These are phyloP conservation scores for Pycnococcus provasolii DNA, from an alignment of 139 green algal genomes.

Conservation along the genomic window DNA sequence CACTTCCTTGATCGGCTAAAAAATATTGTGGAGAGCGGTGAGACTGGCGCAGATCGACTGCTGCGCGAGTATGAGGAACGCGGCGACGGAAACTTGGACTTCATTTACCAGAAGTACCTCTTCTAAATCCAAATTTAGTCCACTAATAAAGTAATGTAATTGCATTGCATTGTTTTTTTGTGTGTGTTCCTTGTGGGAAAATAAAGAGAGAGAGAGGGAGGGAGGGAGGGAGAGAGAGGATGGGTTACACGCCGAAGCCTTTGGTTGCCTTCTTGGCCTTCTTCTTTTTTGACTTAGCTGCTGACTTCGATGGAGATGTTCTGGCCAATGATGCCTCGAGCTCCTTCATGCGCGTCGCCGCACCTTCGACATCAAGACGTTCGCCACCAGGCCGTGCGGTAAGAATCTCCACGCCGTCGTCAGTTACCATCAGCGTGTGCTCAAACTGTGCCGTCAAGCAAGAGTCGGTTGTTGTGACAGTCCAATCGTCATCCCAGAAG, in stretches of 20 bases:
- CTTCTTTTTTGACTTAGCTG: too few relatives aligned
- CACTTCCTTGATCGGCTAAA: slow-evolving; percentile 67
- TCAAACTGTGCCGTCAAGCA: slow-evolving; percentile 80
- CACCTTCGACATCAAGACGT: too few relatives aligned
- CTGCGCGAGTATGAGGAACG: slow-evolving; percentile 55
- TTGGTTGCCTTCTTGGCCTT: too few relatives aligned
- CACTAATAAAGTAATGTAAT: too few relatives aligned
- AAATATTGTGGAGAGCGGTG: slow-evolving; percentile 39
- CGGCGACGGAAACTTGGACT: slow-evolving; percentile 55
- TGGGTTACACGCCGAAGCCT: too few relatives aligned
- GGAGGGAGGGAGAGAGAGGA: too few relatives aligned
- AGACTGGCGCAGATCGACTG: slow-evolving; percentile 50
- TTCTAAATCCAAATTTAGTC: slow-evolving; percentile 29
- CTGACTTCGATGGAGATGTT: too few relatives aligned
- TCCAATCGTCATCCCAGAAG: slow-evolving; percentile 90
- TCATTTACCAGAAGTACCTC: slow-evolving; percentile 48
- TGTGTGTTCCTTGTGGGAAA: too few relatives aligned
- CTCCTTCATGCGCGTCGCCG: too few relatives aligned
- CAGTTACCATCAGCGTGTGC: slow-evolving; percentile 90
- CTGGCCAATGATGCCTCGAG: too few relatives aligned
- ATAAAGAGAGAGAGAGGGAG: too few relatives aligned
- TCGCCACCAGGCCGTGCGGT: slow-evolving; percentile 33
- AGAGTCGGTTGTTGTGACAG: slow-evolving; percentile 77
- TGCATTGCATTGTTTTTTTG: too few relatives aligned
- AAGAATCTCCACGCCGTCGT: slow-evolving; percentile 73